Base-by-base conservation (phyloP, 176 grass and related monocot species). In the Miscanthus lutarioriparius region DNA sequence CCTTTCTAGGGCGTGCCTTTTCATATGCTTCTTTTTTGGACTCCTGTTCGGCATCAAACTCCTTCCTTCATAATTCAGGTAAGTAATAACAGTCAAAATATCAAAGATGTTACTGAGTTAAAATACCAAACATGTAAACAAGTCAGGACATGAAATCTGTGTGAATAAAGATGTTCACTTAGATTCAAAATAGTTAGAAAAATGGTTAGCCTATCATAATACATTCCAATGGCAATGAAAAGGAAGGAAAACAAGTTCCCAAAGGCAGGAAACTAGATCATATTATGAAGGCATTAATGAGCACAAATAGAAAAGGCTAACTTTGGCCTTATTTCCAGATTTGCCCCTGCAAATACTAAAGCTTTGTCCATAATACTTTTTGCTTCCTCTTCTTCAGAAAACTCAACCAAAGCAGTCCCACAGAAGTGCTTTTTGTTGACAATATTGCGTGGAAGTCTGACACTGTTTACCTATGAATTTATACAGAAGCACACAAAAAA, bases 331-430 rank as follows among this genome's bases (percentile, higher is more conserved):
- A 93, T 70, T 88, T 88, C 69, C 43, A 93, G 75, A 56, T 93
- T 86, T 68, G 70, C 86, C 58, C 94, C 86, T 2, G 81, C 78
- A 89, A 89, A 96, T 19, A 81, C 54, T 45, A 91, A 64, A 53
- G 10, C 85, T 53, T 81, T 86, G 44, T 85, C 66, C 58, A 88
- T 15, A 86, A 89, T 51, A 7, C 62, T 87, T 72, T 89, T 91
- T 16, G 78, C 94, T 76, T 91, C 91, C 11, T 82, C 87, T 67
- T 96, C 94, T 84, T 96, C 81, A 35, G 89, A 96, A 88, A 96
- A 96, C 74, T 96, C 91, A 28, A 96, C 75, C 41, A 96, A 77
- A 86, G 89, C 91, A 76, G 89, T 91, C 41, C 94, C 94, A 75
- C 86, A 91, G 63, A 93, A 89, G 73, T 85, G 72, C 17, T 85